Evolutionary conservation across 139 green algal species (phyloP), one percentile per base, ranked within the genome.

Genomic region (Cymbomonas tetramitiformis): DNA sequence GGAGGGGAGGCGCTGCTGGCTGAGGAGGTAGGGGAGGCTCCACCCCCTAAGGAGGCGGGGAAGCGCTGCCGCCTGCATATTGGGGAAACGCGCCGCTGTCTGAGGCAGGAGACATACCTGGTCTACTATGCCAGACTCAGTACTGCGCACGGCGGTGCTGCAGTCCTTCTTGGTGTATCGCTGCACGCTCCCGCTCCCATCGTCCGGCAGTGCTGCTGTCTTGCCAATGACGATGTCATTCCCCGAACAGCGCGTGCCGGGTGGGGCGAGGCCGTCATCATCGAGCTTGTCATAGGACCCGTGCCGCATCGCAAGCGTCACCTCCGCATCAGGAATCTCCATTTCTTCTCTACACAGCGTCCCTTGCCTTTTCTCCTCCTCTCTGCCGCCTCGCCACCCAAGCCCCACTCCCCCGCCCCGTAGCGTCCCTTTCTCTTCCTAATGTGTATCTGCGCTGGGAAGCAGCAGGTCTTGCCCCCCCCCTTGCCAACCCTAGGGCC

Each of bases 221-320:
- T 87, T 86, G 60, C 82, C 82, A 26, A 90, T 90, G 36, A 90
- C 76, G 24, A 90, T 77, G 61, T 90, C 81, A 34, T 85, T 75
- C 30, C 81, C 79, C 43, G 56, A 54, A 21, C 73, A 60, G 7
- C 70, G 57, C 28, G 58, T 72, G 30, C 71, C 71, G 19, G 70
- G 70, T 3, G 83, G 61, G 12, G 80, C 78, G 32, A 98, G 76
- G 31, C 91, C 91, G 61, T 97, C 91, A 8, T 93, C 83, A 53
- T 98, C 91, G 31, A 98, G 77, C 79, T 98, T 98, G 70, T 95
- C 89, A 69, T 98, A 98, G 7, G 79, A 88, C 15, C 71, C 72
- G 26, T 73, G 65, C 9, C 65, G 64, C 85, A 90, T 70, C 86
- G 57, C 70, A 57, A 75, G 56, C 30, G 56, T 60, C 30, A 23